A percentile compares a stretch with the other conserved stretches of the same genome.
Conservation (phyloP, 164 flowering plant species). For the Vitis vinifera region DNA sequence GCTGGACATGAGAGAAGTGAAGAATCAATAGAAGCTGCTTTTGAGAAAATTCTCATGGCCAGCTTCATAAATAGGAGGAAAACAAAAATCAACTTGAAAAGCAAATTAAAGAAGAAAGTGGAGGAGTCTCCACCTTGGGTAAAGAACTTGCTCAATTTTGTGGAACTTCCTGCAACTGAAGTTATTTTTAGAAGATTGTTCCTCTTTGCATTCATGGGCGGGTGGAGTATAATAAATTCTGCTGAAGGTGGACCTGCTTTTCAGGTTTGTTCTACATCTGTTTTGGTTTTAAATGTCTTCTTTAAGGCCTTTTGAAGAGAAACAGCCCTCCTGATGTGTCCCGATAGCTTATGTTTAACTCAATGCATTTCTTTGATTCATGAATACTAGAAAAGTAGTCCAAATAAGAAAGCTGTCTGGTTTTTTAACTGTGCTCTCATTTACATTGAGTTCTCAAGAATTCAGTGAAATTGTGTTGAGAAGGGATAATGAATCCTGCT, state of each 20-base stretch:
- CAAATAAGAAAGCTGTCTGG: too few relatives aligned
- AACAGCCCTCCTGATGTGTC: not conserved
- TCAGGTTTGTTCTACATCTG: constrained; percentile 58
- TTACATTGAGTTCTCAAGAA: too few relatives aligned
- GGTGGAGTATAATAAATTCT: constrained; percentile 92
- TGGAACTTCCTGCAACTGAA: constrained; percentile 77
- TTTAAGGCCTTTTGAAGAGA: not conserved
- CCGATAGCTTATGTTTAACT: too few relatives aligned
- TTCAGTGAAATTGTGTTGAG: too few relatives aligned
- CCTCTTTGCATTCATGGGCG: constrained; percentile 89
- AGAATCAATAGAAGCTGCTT: constrained; percentile 94
- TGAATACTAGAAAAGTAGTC: too few relatives aligned
- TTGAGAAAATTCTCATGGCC: constrained; percentile 79
- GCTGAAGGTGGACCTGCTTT: constrained; percentile 98
- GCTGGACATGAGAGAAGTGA: constrained; percentile 83
- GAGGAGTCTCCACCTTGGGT: constrained; percentile 98
- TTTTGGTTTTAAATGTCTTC: not conserved
- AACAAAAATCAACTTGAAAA: constrained; percentile 88
- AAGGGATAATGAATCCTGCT: too few relatives aligned
- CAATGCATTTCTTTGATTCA: too few relatives aligned
- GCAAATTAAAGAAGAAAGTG: constrained; percentile 74
- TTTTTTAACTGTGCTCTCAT: too few relatives aligned
- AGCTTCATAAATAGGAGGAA: constrained; percentile 79
- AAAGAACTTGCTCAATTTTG: constrained; percentile 62
- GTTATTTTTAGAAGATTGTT: constrained; percentile 80